phyloP scores from a whole-genome alignment of 2,329 filamentous ascomycete species.

The Ceratocystis variospora region DNA sequence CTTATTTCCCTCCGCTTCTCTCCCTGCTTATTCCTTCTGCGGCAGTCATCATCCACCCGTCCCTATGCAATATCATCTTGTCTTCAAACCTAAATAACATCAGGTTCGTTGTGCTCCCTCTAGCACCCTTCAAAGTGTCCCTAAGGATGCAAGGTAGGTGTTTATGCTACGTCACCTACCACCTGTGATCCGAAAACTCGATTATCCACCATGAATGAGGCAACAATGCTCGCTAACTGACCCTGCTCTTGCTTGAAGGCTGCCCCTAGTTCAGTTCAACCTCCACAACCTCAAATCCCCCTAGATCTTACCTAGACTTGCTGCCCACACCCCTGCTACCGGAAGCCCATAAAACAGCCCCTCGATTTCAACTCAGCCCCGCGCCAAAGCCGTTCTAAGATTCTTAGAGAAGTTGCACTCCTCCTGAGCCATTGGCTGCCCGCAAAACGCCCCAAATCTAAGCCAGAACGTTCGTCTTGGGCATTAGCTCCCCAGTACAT shows the following conservation, averaged over 20 bases:
- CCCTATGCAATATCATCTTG: not conserved
- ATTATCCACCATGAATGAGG: not conserved
- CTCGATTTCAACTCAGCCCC: slow-evolving; percentile 19
- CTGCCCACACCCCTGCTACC: slow-evolving; percentile 3
- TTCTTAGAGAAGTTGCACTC: not conserved
- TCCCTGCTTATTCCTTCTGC: not conserved
- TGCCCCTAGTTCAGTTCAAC: not conserved
- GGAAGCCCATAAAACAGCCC: slow-evolving; percentile 17
- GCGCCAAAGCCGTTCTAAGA: slow-evolving; percentile 15
- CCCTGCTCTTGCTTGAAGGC: slow-evolving; percentile 7
- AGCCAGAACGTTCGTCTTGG: slow-evolving; percentile 9
- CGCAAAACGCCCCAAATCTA: not conserved
- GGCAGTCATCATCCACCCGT: not conserved
- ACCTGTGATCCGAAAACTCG: not conserved
- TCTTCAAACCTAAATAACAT: not conserved
- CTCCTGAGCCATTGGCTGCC: slow-evolving; percentile 8
- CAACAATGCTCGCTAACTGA: slow-evolving; percentile 1
- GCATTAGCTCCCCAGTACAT: slow-evolving; percentile 14
- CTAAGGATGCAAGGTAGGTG: not conserved
- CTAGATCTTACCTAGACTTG: not conserved
- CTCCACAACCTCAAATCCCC: not conserved
- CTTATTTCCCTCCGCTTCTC: not conserved
- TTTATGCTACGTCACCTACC: slow-evolving; percentile 6
- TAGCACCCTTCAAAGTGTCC: not conserved
- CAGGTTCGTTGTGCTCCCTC: not conserved